Base-by-base conservation (phyloP, 1,139 yeast species). In the Blastobotrys elegans region DNA sequence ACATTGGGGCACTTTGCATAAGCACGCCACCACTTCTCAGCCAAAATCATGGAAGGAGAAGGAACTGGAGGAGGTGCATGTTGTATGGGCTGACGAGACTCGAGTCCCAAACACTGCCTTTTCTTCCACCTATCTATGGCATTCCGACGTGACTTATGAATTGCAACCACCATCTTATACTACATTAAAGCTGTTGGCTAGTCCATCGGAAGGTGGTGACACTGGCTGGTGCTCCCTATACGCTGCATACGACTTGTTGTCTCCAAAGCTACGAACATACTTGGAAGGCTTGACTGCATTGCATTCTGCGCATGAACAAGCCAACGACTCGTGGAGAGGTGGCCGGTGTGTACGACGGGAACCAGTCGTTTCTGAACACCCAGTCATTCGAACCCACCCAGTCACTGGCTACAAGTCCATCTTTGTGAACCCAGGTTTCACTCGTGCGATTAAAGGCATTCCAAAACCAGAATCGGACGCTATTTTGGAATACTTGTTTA, bases 21-120 rank as follows among this genome's bases (percentile, higher is more conserved):
- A 80, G 48, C 92, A 84, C 60, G 87, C 89, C 43, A 80, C 87
- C 2, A 78, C 86, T 6, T 86, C 87, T 11, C 75, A 84, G 6
- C 90, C 90, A 32, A 68, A 68, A 49, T 75, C 56, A n/a, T 56
- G 57, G 50, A 51, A 53, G 48, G 63, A 59, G 39, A 68, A 48
- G 68, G 70, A 54, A 77, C 83, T 60, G 40, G 62, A 59, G 2
- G 82, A 81, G 55, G 73, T 84, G 52, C 90, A 83, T 60, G 74
- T 81, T 43, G 79, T 81, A 11, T 81, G 57, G 53, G 61, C 66
- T 4, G 63, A 62, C 32, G 63, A 62, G 45, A 54, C 52, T 42
- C 55, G 61, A 24, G 48, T 52, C 16, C 66, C 68, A 20, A 55
- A 54, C 41, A 50, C 58, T 7, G 61, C 64, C 8, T 60, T 52